Evolutionary conservation across 805 yeast species (phyloP).

Genomic region (Suhomyces prunicola): DNA sequence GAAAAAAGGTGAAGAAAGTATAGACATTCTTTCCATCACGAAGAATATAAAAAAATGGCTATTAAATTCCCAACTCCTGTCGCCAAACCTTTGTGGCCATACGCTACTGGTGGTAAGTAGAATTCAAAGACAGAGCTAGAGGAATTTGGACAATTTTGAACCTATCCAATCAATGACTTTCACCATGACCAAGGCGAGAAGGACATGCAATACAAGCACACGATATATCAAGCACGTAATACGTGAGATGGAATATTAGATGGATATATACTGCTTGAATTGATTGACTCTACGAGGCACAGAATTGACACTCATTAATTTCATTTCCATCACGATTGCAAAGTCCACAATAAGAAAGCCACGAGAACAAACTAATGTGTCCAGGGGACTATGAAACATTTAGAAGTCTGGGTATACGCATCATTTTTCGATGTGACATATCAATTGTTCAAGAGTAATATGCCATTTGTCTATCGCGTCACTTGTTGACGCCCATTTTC

Average conservation of each 20-base stretch:
- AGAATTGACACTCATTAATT: not conserved
- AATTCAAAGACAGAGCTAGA: not conserved
- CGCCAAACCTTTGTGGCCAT: slow-evolving; percentile 82
- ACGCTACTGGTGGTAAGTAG: slow-evolving; percentile 75
- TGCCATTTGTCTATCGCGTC: too few relatives aligned
- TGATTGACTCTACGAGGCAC: not conserved
- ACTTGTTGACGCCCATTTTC: not conserved
- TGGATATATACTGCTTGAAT: not conserved
- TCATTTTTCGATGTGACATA: not conserved
- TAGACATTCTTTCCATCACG: not conserved
- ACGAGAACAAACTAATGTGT: not conserved
- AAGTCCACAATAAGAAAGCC: not conserved
- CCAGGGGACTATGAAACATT: not conserved
- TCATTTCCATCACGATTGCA: not conserved
- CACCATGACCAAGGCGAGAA: not conserved
- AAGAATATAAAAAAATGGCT: slow-evolving; percentile 20
- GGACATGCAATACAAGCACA: not conserved
- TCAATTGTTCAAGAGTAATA: not conserved
- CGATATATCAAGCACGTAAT: not conserved
- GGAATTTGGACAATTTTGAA: not conserved
- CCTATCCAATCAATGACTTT: not conserved
- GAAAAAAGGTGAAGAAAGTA: slow-evolving; percentile 1
- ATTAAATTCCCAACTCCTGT: slow-evolving; percentile 50
- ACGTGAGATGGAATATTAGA: not conserved
- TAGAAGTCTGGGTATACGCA: not conserved